Conservation (phyloP, 2,329 filamentous ascomycete species). For the Pseudogymnoascus sp. region DNA sequence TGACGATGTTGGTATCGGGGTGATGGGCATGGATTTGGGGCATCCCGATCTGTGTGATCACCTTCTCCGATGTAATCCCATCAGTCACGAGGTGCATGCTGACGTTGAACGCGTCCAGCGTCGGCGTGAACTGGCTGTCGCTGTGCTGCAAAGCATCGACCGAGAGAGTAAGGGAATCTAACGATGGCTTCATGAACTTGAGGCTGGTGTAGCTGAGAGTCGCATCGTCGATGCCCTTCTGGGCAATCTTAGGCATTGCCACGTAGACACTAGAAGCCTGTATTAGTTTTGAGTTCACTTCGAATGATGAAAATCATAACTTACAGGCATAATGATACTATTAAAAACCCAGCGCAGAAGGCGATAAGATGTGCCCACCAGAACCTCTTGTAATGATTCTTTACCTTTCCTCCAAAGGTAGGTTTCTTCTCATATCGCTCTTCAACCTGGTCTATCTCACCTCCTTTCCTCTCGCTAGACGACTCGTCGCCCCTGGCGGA, state of each 20-base stretch:
- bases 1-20: slow-evolving; percentile 33
- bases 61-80: slow-evolving; percentile 26
- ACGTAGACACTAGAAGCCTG: slow-evolving; percentile 45
- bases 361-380: slow-evolving; percentile 51
- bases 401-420: slow-evolving; percentile 22
- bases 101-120: slow-evolving; percentile 48
- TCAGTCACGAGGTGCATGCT: slow-evolving; percentile 40
- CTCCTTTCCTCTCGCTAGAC: slow-evolving; percentile 14
- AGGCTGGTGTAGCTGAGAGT: slow-evolving; percentile 45
- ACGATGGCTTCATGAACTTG: slow-evolving; percentile 43
- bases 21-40: slow-evolving; percentile 29
- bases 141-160: slow-evolving; percentile 43
- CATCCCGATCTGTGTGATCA: slow-evolving; percentile 27
- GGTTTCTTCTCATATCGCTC: not conserved
- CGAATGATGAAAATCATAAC: slow-evolving; percentile 23
- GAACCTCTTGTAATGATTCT: slow-evolving; percentile 34
- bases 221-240: slow-evolving; percentile 46
- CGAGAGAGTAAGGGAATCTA: slow-evolving; percentile 43
- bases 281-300: not conserved
- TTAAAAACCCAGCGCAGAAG: slow-evolving; percentile 44
- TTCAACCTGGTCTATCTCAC: slow-evolving; percentile 19
- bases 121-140: slow-evolving; percentile 46
- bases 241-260: slow-evolving; percentile 52
- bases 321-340: slow-evolving; percentile 52
- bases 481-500: not conserved